Conservation (phyloP, 352 stramenopile species). For the Pythium grandisporangium region DNA sequence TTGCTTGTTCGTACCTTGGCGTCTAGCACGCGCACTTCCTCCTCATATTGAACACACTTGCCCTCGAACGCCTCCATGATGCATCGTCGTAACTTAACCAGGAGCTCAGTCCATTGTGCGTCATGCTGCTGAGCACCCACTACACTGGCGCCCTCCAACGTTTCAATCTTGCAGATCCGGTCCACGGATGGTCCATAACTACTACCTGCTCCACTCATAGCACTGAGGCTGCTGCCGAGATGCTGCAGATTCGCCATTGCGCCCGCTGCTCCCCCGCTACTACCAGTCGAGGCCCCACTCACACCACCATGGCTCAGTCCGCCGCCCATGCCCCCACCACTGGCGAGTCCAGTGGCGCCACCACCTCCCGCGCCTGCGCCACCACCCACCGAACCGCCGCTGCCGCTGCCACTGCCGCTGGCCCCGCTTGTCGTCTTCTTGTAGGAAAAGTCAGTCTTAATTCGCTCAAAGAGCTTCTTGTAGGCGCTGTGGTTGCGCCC, state of each 20-base stretch:
- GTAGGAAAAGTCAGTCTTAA: slow-evolving; percentile 51
- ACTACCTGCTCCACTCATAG: slow-evolving; percentile 6
- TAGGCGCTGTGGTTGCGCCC: slow-evolving; percentile 39
- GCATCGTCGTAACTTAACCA: slow-evolving; percentile 53
- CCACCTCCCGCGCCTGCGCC: not conserved
- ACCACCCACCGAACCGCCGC: not conserved
- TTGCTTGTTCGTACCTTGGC: slow-evolving; percentile 43
- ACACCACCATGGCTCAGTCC: not conserved
- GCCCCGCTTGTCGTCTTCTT: slow-evolving; percentile 20
- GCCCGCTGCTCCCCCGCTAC: not conserved
- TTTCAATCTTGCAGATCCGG: slow-evolving; percentile 80
- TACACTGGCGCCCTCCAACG: slow-evolving; percentile 58
- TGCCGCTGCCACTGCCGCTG: not conserved
- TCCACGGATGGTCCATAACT: slow-evolving; percentile 20
- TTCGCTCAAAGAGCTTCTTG: slow-evolving; percentile 71
- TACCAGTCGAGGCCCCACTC: not conserved
- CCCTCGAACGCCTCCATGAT: slow-evolving; percentile 80
- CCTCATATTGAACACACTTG: slow-evolving; percentile 75
- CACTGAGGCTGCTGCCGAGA: slow-evolving; percentile 10
- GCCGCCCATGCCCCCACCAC: not conserved
- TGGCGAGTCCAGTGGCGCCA: too few species aligned
- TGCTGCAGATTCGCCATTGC: slow-evolving; percentile 4
- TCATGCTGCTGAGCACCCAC: slow-evolving; percentile 63
- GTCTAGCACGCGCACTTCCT: slow-evolving; percentile 52
- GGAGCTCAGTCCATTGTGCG: slow-evolving; percentile 66